Base-by-base conservation (phyloP, 225 moss, liverwort and hornwort genomes). In the Pseudoscleropodium purum region DNA sequence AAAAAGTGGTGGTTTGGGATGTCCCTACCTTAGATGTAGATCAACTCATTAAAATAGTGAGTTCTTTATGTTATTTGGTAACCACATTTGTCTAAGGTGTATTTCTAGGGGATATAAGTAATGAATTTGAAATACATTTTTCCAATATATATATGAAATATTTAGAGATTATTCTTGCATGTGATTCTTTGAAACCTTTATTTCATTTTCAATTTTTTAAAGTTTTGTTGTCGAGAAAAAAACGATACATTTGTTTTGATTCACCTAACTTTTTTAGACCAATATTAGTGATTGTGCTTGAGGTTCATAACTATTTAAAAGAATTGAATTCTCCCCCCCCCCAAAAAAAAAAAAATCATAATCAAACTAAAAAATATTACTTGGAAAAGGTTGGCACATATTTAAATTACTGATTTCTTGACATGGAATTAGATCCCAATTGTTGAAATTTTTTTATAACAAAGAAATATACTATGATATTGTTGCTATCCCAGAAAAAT, bases 281-380 rank as follows among this genome's bases (percentile, higher is more conserved):
- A 5, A n/a, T n/a, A 2, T 37, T 69, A 6, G 23, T 23, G 6
- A 68, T 20, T 68, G 7, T 4, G 4, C 6, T 5, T n/a, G 2
- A n/a, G 12, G 12, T n/a, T 23, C 7, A 69, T 23, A n/a, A 12
- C n/a, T 7, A 23, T n/a, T 69, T 21, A n/a, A n/a, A 4, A 23
- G 2, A n/a, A 37, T 20, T 10, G 8, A 18, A 18, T 13, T 5
- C 9, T 33, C 5, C 8, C 4, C 4, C 17, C 7, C 2, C 33
- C n/a, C n/a, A n/a, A n/a, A n/a, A n/a, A n/a, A n/a, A n/a, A 33
- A 65, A 66, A 33, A 18, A 18, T 8, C 20, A 37, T 68, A n/a
- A 21, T 68, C n/a, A 21, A 21, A 12, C 12, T n/a, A 21, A 68
- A 4, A 68, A n/a, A n/a, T n/a, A 23, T 21, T 11, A 37, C 2